These are phyloP conservation scores for Cladophialophora yegresii DNA, from an alignment of 2,329 filamentous ascomycete genomes.

Conservation along the genomic window DNA sequence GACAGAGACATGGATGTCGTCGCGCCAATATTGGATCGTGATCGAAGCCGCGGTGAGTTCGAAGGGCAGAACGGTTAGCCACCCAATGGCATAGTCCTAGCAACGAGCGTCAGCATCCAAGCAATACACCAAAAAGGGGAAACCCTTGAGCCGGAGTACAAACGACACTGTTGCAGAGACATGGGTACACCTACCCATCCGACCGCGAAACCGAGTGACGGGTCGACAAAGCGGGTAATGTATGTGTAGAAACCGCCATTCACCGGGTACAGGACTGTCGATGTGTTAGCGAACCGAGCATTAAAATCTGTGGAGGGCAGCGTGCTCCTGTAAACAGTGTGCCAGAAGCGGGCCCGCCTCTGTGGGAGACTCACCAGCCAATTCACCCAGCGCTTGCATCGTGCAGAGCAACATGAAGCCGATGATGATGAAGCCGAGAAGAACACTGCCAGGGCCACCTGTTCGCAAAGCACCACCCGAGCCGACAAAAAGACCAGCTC, in stretches of 20 bases:
- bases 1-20: slow-evolving; percentile 38
- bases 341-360: background rate
- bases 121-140: background rate
- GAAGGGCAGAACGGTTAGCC: slow-evolving; percentile 59
- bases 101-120: background rate
- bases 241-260: slow-evolving; percentile 65
- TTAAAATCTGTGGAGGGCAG: background rate
- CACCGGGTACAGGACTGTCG: slow-evolving; percentile 59
- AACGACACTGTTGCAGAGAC: background rate
- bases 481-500: slow-evolving; percentile 48
- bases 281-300: background rate
- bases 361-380: slow-evolving; percentile 44
- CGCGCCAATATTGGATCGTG: slow-evolving; percentile 61
- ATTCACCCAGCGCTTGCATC: slow-evolving; percentile 58
- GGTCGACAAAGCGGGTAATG: slow-evolving; percentile 54
- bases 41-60: slow-evolving; percentile 53
- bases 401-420: slow-evolving; percentile 51
- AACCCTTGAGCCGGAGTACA: background rate
- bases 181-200: slow-evolving; percentile 45
- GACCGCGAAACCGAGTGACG: slow-evolving; percentile 21
- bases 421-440: slow-evolving; percentile 75
- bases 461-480: slow-evolving; percentile 42
- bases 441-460: slow-evolving; percentile 56
- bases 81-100: slow-evolving; percentile 53
- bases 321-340: background rate